Base-by-base conservation (phyloP, 2,329 filamentous ascomycete genomes). In the Zelopaecilomyces penicillatus region DNA sequence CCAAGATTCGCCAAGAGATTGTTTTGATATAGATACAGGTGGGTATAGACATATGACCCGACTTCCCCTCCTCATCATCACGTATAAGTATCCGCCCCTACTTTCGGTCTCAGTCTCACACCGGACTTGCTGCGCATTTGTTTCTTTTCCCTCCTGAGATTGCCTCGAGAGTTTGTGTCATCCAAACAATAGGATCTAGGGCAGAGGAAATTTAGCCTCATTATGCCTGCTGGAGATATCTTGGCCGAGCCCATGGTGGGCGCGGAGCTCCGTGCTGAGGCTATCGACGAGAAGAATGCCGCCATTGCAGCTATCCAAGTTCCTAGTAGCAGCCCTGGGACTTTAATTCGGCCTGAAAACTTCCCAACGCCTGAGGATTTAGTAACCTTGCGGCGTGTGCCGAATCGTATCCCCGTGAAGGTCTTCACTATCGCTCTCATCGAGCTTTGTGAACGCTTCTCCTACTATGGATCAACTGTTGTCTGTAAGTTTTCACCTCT, bases 371-470 rank as follows among this genome's bases (percentile, higher is more conserved):
- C 48, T 5, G 52, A 58, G 49, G 76, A 82, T 36, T 49, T 78
- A 39, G 53, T 49, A 7, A 75, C 70, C 1, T 65, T 82, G 11
- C 70, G 69, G 29, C 75, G 76, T 50, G 69, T 81, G 1, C 64
- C 76, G 7, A 76, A 74, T 52, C 70, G 69, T 53, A 75, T 86
- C 27, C 79, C 78, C 1, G 71, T 72, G 64, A 73, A 69, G 32
- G 67, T 79, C 7, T 83, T 76, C 56, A 80, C 76, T 30, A 75
- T 86, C 49, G 80, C 78, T 2, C 78, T 85, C 46, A 71, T 85
- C 37, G 82, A 86, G 60, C 59, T 86, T 29, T 85, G 80, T 61
- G 83, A 87, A 63, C 78, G 83, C 31, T 85, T 85, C 62, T 82
- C 78, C 3, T 87, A 85, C 68, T 86, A 86, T 54, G 83, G 83